Percentiles rank a stretch among this genome's conserved stretches.
Conservation (phyloP, 495 filamentous ascomycete genomes). For the Xylaria cubensis region DNA sequence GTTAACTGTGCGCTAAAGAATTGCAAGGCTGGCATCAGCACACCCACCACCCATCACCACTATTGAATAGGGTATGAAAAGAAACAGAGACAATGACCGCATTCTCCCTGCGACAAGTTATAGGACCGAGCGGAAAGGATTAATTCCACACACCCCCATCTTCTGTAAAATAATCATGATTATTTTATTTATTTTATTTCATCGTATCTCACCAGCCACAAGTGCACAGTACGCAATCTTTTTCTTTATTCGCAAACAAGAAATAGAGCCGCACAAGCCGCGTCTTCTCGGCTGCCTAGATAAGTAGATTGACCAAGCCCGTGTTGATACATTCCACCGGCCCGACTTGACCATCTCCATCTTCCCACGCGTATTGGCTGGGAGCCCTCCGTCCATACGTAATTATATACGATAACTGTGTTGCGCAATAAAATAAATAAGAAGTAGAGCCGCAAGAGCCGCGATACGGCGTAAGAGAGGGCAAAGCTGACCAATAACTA, state of each 20-base stretch:
- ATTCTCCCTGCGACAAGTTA: not conserved
- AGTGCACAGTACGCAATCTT: conserved; percentile 12
- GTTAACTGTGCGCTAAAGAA: not conserved
- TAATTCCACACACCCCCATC: not conserved
- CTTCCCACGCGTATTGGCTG: not conserved
- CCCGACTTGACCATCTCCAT: not conserved
- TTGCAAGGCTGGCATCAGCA: conserved; percentile 10
- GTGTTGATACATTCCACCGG: conserved; percentile 3
- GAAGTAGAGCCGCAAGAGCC: not conserved
- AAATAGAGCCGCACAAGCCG: conserved; percentile 11
- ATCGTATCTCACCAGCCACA: conserved; percentile 16
- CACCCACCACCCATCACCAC: not conserved
- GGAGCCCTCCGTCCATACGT: not conserved
- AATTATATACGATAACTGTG: not conserved
- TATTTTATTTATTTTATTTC: conserved; percentile 1
- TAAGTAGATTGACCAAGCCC: not conserved
- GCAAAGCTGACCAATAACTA: not conserved
- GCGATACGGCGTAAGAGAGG: not conserved
- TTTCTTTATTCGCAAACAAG: not conserved
- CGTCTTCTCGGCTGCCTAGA: conserved; percentile 1
- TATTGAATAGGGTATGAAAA: not conserved
- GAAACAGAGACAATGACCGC: conserved; percentile 2
- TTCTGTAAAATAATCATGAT: not conserved
- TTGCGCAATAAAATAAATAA: not conserved
- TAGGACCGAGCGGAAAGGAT: conserved; percentile 1